Percentiles rank a stretch among this genome's conserved stretches.
phyloP scores from a whole-genome alignment of 345 rosid species.

The Syzygium oleosum region DNA sequence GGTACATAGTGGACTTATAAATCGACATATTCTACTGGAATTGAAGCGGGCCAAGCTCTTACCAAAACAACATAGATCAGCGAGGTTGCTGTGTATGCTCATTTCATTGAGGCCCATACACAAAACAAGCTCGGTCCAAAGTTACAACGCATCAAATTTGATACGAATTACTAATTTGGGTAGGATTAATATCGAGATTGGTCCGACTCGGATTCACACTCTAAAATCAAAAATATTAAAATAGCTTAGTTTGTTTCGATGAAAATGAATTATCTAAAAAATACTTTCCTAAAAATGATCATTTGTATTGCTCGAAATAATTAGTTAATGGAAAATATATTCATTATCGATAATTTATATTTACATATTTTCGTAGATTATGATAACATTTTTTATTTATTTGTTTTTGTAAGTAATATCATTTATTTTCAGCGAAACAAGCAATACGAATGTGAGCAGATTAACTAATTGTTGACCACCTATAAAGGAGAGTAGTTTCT shows the following conservation, averaged over 20 bases:
- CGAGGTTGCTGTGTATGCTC: neutral
- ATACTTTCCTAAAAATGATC: neutral
- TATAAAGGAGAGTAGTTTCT: neutral
- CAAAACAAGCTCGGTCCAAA: neutral
- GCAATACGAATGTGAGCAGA: neutral
- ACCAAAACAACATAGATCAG: neutral
- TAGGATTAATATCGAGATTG: neutral
- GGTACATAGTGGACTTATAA: neutral
- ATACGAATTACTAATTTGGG: neutral
- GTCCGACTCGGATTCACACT: neutral
- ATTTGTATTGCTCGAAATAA: fast-evolving
- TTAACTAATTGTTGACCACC: neutral
- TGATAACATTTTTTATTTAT: neutral
- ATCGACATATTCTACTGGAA: neutral
- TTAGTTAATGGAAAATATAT: neutral
- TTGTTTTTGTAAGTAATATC: neutral
- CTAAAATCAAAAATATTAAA: neutral
- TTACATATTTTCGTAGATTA: neutral
- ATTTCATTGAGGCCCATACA: neutral
- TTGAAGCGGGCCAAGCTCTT: neutral
- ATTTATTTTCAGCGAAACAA: neutral
- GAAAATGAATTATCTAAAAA: fast-evolving
- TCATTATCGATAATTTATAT: neutral
- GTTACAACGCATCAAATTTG: neutral
- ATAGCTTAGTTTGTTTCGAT: fast-evolving